Conservation (phyloP, 2,329 filamentous ascomycete species). For the Aureobasidium lini region DNA sequence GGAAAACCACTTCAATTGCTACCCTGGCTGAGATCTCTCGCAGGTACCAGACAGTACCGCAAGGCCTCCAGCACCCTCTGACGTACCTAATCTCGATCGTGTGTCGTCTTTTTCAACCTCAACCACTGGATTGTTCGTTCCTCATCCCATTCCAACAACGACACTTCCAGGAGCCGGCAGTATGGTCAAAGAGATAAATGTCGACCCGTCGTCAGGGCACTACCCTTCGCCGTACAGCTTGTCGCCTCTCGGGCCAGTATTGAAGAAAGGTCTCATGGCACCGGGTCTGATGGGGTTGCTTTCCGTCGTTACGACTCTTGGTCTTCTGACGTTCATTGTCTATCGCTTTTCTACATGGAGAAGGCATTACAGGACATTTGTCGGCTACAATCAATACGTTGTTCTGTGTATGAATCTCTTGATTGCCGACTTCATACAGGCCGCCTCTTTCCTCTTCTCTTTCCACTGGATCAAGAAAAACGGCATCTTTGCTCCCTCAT, state of each 20-base stretch:
- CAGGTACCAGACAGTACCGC: neutral
- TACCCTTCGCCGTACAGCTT: slow-evolving; percentile 24
- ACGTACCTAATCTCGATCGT: neutral
- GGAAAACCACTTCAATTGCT: neutral
- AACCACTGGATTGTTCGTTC: neutral
- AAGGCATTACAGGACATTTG: slow-evolving; percentile 24
- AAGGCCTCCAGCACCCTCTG: neutral
- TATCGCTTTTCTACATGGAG: slow-evolving; percentile 24
- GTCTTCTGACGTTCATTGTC: slow-evolving; percentile 24
- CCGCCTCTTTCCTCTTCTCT: slow-evolving; percentile 56
- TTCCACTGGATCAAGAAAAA: slow-evolving; percentile 50
- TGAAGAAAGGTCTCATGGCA: slow-evolving; percentile 23
- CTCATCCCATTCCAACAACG: neutral
- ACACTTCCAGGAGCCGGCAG: neutral
- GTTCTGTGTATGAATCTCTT: slow-evolving; percentile 63
- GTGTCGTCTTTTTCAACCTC: neutral
- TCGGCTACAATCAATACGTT: slow-evolving; percentile 55
- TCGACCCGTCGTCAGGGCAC: slow-evolving; percentile 9
- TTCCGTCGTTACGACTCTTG: slow-evolving; percentile 23
- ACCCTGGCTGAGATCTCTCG: neutral
- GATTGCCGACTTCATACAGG: slow-evolving; percentile 60
- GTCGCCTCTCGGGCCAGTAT: slow-evolving; percentile 15
- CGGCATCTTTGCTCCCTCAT: slow-evolving; percentile 46
- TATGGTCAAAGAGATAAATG: neutral
- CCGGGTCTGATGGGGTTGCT: slow-evolving; percentile 23